Conservation (phyloP, 2,329 filamentous ascomycete genomes). For the Ascochyta viciae-villosae region DNA sequence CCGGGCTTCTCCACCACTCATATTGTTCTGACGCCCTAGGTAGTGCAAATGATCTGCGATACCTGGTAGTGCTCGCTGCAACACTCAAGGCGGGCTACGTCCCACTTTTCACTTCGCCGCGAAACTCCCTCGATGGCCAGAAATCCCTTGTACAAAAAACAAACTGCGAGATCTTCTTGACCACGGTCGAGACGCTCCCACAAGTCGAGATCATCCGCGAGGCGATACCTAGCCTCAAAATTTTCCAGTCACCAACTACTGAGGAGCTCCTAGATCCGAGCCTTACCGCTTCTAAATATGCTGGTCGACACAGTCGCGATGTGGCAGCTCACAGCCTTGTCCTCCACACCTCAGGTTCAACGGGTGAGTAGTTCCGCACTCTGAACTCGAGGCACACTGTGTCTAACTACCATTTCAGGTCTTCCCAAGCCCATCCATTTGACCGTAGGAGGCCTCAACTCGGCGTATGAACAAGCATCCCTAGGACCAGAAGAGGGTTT, state of each 20-base stretch:
- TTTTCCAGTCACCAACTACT: not conserved
- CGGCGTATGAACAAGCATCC: not conserved
- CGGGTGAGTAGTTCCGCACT: not conserved
- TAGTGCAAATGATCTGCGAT: constrained; percentile 15
- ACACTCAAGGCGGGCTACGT: constrained; percentile 11
- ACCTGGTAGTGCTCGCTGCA: constrained; percentile 5
- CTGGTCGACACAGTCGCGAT: not conserved
- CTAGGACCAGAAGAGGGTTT: not conserved
- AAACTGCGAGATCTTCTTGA: constrained; percentile 8
- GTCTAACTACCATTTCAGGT: not conserved
- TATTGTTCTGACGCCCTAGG: not conserved
- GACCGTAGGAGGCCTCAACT: constrained; percentile 9
- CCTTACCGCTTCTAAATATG: not conserved
- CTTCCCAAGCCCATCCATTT: constrained; percentile 10
- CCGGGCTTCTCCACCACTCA: too few species aligned
- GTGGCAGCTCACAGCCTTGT: not conserved
- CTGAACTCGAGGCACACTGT: too few species aligned
- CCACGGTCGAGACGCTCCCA: not conserved
- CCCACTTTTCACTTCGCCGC: constrained; percentile 8
- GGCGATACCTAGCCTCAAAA: not conserved
- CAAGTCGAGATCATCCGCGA: not conserved
- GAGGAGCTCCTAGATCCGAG: constrained; percentile 6
- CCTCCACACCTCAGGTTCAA: constrained; percentile 15
- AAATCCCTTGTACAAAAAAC: constrained; percentile 10
- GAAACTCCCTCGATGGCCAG: constrained; percentile 12